Conservation (phyloP, 1,284 basidiomycete species). For the Leccinum subrobustum region DNA sequence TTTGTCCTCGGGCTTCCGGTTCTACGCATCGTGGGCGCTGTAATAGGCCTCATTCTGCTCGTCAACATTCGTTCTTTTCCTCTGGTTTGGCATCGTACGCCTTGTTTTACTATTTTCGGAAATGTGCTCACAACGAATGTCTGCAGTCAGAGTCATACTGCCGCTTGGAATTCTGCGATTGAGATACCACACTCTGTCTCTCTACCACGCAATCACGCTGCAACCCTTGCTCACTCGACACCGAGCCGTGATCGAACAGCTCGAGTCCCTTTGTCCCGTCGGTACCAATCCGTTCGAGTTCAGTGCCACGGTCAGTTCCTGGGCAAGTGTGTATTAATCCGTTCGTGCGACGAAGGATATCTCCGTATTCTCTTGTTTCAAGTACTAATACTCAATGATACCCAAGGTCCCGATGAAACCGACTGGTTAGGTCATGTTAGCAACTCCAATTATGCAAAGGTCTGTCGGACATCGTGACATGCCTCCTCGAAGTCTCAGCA, state of each 20-base stretch:
- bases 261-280: conserved; percentile 48
- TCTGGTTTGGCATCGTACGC: conserved; percentile 64
- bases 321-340: conserved; percentile 53
- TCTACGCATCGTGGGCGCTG: not conserved
- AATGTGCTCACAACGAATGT: not conserved
- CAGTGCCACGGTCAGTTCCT: conserved; percentile 39
- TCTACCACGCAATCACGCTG: conserved; percentile 27
- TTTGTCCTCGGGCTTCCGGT: not conserved
- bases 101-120: not conserved
- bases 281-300: conserved; percentile 55
- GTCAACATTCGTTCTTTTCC: conserved; percentile 58
- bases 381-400: not conserved
- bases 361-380: not conserved
- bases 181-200: conserved; percentile 11
- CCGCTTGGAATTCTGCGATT: conserved; percentile 38
- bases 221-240: conserved; percentile 37
- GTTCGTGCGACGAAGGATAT: not conserved
- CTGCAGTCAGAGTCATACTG: conserved; percentile 53
- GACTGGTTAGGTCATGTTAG: conserved; percentile 71
- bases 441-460: conserved; percentile 75
- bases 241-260: conserved; percentile 42
- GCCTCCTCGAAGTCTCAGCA: not conserved
- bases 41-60: conserved; percentile 39
- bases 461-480: conserved; percentile 17
- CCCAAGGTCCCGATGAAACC: conserved; percentile 60